phyloP scores from a whole-genome alignment of 345 rosid genomes.

The Eutrema japonicum region DNA sequence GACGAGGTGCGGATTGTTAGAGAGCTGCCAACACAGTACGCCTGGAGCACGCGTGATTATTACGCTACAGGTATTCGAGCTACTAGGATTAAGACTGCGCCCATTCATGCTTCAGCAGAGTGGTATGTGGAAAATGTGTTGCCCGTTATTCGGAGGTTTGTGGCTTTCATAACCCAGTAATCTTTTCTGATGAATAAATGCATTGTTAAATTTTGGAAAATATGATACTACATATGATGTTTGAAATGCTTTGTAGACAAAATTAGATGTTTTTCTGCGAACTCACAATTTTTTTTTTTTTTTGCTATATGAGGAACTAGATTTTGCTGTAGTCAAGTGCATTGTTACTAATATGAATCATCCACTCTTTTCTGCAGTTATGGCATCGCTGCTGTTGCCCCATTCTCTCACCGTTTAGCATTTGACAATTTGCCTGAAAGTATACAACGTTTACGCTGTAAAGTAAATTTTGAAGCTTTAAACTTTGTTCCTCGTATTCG shows the following conservation, averaged over 20 bases:
- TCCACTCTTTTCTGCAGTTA: conserved; percentile 53
- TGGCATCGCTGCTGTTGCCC: conserved; percentile 92
- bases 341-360: conserved; percentile 3
- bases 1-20: conserved; percentile 67
- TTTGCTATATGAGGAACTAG: not conserved
- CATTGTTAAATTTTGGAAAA: not conserved
- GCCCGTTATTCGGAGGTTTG: conserved; percentile 86
- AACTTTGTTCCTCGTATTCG: conserved; percentile 66
- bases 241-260: conserved; percentile 12
- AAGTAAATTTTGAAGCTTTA: conserved; percentile 89
- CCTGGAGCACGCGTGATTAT: conserved; percentile 95
- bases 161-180: conserved; percentile 13
- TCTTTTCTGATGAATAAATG: not conserved
- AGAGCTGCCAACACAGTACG: conserved; percentile 68
- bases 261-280: not conserved
- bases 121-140: conserved; percentile 92
- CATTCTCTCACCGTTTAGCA: conserved; percentile 90
- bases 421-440: conserved; percentile 75
- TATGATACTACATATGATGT: not conserved
- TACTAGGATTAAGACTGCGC: conserved; percentile 91
- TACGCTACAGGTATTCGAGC: conserved; percentile 92
- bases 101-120: conserved; percentile 78
- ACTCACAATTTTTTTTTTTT: not conserved
- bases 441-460: conserved; percentile 88
- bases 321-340: not conserved